phyloP scores from a whole-genome alignment of 805 yeast species.

The Yamadazyma laniorum region DNA sequence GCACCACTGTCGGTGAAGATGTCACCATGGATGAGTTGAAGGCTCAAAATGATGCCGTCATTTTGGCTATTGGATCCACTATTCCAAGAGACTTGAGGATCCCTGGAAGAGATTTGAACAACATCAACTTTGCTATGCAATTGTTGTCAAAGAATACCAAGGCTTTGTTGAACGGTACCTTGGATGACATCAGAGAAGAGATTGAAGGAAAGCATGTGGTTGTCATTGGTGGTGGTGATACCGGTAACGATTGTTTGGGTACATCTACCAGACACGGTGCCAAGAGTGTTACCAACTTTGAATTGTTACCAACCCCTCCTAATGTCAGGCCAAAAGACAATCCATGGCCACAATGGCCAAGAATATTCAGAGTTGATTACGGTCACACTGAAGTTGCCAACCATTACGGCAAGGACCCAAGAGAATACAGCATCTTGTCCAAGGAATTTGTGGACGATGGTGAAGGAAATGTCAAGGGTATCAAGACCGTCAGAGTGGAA shows the following conservation, averaged over 20 bases:
- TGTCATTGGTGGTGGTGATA: conserved; percentile 99
- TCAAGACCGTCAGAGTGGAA: conserved; percentile 94
- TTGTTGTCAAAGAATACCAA: conserved; percentile 81
- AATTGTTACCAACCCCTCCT: conserved; percentile 91
- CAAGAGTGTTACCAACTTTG: conserved; percentile 88
- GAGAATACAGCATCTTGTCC: conserved; percentile 92
- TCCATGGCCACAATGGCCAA: conserved; percentile 99
- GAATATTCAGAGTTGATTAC: conserved; percentile 95
- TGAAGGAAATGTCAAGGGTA: conserved; percentile 91
- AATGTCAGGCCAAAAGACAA: conserved; percentile 83
- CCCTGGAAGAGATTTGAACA: conserved; percentile 88
- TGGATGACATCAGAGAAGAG: conserved; percentile 70
- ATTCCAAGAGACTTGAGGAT: conserved; percentile 93
- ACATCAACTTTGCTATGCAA: conserved; percentile 94
- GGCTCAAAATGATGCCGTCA: conserved; percentile 71
- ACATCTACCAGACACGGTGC: conserved; percentile 98
- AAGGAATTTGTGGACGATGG: conserved; percentile 96
- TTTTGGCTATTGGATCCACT: conserved; percentile 91
- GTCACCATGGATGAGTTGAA: conserved; percentile 68
- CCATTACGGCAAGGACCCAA: conserved; percentile 95
- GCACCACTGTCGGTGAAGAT: conserved; percentile 83
- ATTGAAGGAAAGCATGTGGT: conserved; percentile 86
- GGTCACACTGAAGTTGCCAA: conserved; percentile 95
- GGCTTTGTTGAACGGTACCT: conserved; percentile 77
- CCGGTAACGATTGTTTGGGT: conserved; percentile 98